Evolutionary conservation across 2,329 filamentous ascomycete genomes (phyloP), one percentile per base, ranked within the genome.

Genomic region (Pseudogymnoascus sp.): DNA sequence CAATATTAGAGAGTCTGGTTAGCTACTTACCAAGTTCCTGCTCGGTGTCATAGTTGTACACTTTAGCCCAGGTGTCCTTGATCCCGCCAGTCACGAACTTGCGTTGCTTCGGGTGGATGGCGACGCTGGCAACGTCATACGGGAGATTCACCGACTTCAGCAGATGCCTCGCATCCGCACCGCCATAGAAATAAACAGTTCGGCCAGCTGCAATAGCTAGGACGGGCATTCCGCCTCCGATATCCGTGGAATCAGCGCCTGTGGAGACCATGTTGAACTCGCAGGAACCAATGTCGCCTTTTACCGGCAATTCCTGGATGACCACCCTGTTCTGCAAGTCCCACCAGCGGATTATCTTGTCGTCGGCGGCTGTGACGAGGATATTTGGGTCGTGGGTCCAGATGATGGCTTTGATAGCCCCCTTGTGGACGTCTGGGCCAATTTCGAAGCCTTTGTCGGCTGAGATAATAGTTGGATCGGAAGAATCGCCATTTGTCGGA

Each of bases 181-280:
- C 91, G 62, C 92, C 87, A 82, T 95, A 97, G 72, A 99, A 96
- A 77, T 96, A 96, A 6, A 93, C 89, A 41, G 86, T 90, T 75
- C 96, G 96, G 61, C 95, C 95, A n/a, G 95, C 93, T 2, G 95
- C 91, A 16, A 98, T 92, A 43, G 90, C 91, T 66, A 99, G 78
- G 12, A 96, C 87, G 3, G 87, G 87, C 38, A 82, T 77, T 33
- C 90, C 90, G 4, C 84, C 83, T 59, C 86, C 85, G 70, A 88
- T 84, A 66, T 89, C 88, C 22, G 78, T 82, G 19, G 80, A 78
- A 65, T 85, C 82, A 41, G 84, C 83, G 1, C 82, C 80, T 1
- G 88, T 80, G 6, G 91, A 79, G 14, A 84, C 82, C 59, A 37
- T 37, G 61, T 90, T 93, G 70, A 98, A 84, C 76, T 99, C 95